Percentiles rank a stretch among this genome's conserved stretches.
Conservation (phyloP, 495 filamentous ascomycete species). For the Ramalina peruviana region DNA sequence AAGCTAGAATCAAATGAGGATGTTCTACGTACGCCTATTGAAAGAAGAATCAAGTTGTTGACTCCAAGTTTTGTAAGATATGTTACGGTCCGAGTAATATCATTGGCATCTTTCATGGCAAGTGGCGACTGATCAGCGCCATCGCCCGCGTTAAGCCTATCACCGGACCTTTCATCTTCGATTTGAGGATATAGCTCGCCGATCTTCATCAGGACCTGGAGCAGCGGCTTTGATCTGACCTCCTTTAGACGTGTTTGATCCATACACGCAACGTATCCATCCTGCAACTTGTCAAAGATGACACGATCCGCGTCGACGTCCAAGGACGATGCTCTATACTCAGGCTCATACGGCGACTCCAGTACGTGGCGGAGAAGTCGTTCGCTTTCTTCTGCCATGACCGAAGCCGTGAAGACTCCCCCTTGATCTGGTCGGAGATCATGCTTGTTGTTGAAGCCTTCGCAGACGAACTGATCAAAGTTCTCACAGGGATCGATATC, state of each 20-base stretch:
- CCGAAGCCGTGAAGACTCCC: constrained; percentile 38
- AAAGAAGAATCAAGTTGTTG: constrained; percentile 30
- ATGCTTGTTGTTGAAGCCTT: constrained; percentile 49
- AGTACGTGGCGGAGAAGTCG: constrained; percentile 48
- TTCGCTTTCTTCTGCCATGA: constrained; percentile 45
- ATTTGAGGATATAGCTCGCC: constrained; percentile 34
- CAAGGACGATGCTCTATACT: not conserved
- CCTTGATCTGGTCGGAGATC: constrained; percentile 55
- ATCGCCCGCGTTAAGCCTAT: too few species aligned
- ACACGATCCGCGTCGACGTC: constrained; percentile 33
- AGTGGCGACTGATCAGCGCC: constrained; percentile 1
- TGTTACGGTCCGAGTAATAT: constrained; percentile 37
- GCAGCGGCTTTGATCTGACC: constrained; percentile 38
- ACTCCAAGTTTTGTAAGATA: constrained; percentile 40
- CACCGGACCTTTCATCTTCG: not conserved
- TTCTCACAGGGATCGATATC: constrained; percentile 53
- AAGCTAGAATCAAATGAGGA: not conserved
- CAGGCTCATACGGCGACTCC: constrained; percentile 33
- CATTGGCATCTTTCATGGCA: constrained; percentile 16
- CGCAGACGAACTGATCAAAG: constrained; percentile 58
- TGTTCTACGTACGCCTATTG: constrained; percentile 30
- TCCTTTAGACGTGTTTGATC: constrained; percentile 40
- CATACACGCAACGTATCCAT: constrained; percentile 51
- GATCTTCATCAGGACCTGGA: constrained; percentile 36
- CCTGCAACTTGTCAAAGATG: constrained; percentile 53